These are phyloP conservation scores for Aureobasidium sp. DNA, from an alignment of 2,329 filamentous ascomycete genomes.

Conservation along the genomic window DNA sequence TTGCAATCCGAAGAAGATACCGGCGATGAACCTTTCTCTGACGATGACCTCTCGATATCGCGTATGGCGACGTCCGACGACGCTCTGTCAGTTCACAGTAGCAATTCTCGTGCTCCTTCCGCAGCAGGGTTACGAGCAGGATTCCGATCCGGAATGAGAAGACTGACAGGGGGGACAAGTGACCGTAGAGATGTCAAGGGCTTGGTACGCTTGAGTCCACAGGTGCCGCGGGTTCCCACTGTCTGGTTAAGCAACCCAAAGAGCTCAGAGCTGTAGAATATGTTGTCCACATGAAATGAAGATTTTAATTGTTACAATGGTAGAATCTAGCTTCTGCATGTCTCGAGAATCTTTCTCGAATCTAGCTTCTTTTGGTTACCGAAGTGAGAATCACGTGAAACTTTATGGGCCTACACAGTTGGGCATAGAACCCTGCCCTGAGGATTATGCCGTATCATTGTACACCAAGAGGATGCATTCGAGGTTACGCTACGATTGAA, in stretches of 20 bases:
- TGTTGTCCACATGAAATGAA: neutral
- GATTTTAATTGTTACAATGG: neutral
- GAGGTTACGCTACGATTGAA: no score
- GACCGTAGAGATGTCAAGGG: constrained; percentile 31
- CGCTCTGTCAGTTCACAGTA: neutral
- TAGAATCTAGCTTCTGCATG: neutral
- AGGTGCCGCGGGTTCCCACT: constrained; percentile 43
- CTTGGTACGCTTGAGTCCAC: constrained; percentile 34
- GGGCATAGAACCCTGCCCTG: no score
- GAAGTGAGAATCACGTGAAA: neutral
- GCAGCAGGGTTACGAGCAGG: constrained; percentile 37
- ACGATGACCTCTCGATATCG: constrained; percentile 57
- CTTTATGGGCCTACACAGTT: no score
- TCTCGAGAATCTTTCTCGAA: neutral
- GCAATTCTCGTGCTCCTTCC: neutral
- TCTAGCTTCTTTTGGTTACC: neutral
- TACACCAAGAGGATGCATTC: no score
- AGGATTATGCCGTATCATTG: no score
- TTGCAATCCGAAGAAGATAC: constrained; percentile 69
- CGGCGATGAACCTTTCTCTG: constrained; percentile 60
- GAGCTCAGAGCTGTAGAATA: constrained; percentile 24
- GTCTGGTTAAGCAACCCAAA: constrained; percentile 33
- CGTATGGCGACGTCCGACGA: constrained; percentile 28
- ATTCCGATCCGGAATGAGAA: constrained; percentile 39
- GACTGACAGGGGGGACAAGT: constrained; percentile 49